A percentile compares a stretch with the other conserved stretches of the same genome.
phyloP scores from a whole-genome alignment of 495 filamentous ascomycete genomes.

The Chaetomium tenue region DNA sequence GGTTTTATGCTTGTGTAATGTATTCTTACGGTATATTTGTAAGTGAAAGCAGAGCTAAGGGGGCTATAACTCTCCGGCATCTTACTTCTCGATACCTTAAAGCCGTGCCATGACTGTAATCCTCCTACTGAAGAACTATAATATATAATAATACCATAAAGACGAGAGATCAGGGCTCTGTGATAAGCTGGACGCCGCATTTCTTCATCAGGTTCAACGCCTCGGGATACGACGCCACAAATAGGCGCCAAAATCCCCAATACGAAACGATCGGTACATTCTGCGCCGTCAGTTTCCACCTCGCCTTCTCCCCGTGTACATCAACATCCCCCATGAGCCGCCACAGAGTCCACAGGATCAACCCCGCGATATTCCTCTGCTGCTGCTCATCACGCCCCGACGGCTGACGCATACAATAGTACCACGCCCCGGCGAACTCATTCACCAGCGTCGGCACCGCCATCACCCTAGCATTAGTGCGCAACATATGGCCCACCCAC shows the following conservation, averaged over 20 bases:
- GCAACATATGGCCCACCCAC: conserved; percentile 14
- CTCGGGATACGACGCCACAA: neutral
- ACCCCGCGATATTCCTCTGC: neutral
- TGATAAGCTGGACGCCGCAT: neutral
- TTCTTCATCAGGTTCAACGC: neutral
- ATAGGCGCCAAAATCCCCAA: conserved; percentile 6
- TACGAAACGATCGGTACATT: neutral
- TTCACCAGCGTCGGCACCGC: conserved; percentile 15
- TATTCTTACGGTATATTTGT: too few relatives aligned
- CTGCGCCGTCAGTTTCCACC: neutral
- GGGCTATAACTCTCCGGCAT: too few relatives aligned
- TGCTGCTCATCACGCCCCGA: neutral
- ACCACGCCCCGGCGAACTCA: conserved; percentile 16
- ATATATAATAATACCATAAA: too few relatives aligned
- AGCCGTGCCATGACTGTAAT: too few relatives aligned
- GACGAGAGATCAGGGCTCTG: too few relatives aligned
- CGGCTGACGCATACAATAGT: neutral
- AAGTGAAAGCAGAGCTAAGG: too few relatives aligned
- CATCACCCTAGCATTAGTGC: conserved; percentile 9
- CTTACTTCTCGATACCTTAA: too few relatives aligned
- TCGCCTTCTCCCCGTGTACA: neutral
- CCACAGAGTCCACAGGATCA: conserved; percentile 6
- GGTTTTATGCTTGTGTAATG: too few relatives aligned
- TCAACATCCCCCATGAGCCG: neutral
- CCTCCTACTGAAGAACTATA: too few relatives aligned